A percentile compares a stretch with the other conserved stretches of the same genome.
phyloP scores from a whole-genome alignment of 2,329 filamentous ascomycete species.

The Zasmidium angulare region DNA sequence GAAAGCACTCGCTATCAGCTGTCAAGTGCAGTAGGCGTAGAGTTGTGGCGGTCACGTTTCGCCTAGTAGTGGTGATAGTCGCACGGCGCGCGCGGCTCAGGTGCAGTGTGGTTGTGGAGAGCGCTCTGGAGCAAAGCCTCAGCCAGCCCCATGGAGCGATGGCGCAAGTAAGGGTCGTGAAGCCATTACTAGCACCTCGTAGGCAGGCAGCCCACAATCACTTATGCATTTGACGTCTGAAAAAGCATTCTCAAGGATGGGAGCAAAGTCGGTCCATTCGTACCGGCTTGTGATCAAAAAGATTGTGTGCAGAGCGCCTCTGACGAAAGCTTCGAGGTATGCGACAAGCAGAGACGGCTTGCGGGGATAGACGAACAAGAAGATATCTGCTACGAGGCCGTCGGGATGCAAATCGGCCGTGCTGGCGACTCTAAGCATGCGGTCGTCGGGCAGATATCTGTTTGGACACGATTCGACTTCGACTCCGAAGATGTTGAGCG shows the following conservation, averaged over 20 bases:
- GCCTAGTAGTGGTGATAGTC: neutral
- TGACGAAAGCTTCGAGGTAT: constrained; percentile 43
- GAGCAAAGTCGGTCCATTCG: constrained; percentile 39
- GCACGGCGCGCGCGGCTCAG: neutral
- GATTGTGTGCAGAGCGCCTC: constrained; percentile 34
- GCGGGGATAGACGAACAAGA: constrained; percentile 57
- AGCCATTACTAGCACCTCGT: constrained; percentile 19
- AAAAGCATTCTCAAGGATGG: constrained; percentile 12
- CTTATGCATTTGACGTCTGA: constrained; percentile 10
- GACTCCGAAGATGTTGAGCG: constrained; percentile 44
- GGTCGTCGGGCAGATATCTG: constrained; percentile 43
- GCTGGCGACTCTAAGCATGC: constrained; percentile 45
- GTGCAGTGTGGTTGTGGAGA: neutral
- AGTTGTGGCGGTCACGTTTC: neutral
- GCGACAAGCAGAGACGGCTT: constrained; percentile 45
- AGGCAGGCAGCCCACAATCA: constrained; percentile 17
- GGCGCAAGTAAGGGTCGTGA: neutral
- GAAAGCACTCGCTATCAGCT: neutral
- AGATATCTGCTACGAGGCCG: constrained; percentile 43
- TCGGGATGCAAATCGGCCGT: constrained; percentile 45
- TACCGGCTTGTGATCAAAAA: constrained; percentile 45
- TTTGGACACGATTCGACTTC: constrained; percentile 50
- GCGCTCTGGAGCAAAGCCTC: neutral
- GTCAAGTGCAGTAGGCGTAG: neutral
- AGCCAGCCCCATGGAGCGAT: neutral